These are phyloP conservation scores for Jamesozyma jinghongensis DNA, from an alignment of 805 yeast species.

Conservation along the genomic window DNA sequence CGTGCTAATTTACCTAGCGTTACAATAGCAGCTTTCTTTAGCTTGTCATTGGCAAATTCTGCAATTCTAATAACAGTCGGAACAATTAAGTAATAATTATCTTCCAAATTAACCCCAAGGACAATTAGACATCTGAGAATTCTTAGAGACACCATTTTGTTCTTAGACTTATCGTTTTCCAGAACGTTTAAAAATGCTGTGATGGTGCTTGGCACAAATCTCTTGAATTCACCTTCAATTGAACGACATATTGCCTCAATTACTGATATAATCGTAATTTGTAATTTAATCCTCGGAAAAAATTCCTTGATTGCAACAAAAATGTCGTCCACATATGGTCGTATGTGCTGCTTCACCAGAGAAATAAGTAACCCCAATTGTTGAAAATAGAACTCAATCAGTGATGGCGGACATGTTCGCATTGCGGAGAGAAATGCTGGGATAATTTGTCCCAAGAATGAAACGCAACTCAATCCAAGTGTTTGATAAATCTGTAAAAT, in stretches of 20 bases:
- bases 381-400: constrained; percentile 77
- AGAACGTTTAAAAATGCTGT: constrained; percentile 64
- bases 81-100: constrained; percentile 69
- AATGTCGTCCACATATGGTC: constrained; percentile 68
- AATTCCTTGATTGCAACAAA: constrained; percentile 63
- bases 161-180: constrained; percentile 55
- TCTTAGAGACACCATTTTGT: constrained; percentile 50
- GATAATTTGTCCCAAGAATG: constrained; percentile 73
- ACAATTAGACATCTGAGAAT: constrained; percentile 75
- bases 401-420: constrained; percentile 62
- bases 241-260: constrained; percentile 76
- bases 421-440: constrained; percentile 78
- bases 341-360: constrained; percentile 80
- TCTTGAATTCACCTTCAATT: constrained; percentile 82
- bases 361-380: constrained; percentile 68
- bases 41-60: constrained; percentile 48
- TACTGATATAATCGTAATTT: constrained; percentile 63
- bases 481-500: constrained; percentile 83
- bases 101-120: constrained; percentile 79
- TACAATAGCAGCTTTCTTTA: constrained; percentile 64
- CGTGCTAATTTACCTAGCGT: constrained; percentile 71
- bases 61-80: constrained; percentile 73
- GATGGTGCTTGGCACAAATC: constrained; percentile 63
- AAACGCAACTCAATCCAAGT: constrained; percentile 75
- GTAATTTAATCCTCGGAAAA: constrained; percentile 50